Base-by-base conservation (phyloP, 2,329 filamentous ascomycete genomes). In the Ophiostoma novo-ulmi region DNA sequence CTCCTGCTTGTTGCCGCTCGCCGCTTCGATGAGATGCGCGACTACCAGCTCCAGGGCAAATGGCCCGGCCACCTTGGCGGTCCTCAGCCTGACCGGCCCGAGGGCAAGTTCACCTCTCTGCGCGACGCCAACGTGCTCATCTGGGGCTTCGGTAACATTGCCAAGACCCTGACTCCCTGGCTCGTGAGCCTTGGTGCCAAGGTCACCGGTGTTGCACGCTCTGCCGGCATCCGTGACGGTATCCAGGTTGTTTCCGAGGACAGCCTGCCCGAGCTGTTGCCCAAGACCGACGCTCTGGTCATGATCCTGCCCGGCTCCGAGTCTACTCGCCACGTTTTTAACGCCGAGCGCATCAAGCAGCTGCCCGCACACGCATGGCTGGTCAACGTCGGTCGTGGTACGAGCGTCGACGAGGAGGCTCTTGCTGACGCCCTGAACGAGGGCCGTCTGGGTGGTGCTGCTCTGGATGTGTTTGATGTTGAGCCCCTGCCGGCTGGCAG, bases 201-300 rank as follows among this genome's bases (percentile, higher is more conserved):
- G 0, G 88, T 91, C 20, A 80, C 77, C 48, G 88, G 88, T 69
- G 77, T 90, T 1, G 88, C 88, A 14, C 81, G 88, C 14, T 77
- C 76, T 10, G 75, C 82, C 0, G 88, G 88, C 10, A 85, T 90
- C 17, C 81, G 88, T 66, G 80, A 82, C 73, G 82, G 82, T 2
- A 76, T 82, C 48, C 78, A 82, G 75, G 79, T 84, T 31, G 78
- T 78, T 61, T 72, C 75, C 31, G 81, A 84, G 74, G 78, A 81
- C 71, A 76, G 76, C 38, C 75, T 84, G 67, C 71, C 77, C 2
- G 75, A 79, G 48, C 71, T 82, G 14, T 77, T 84, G 39, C 76
- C 79, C 8, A 74, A 79, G 74, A 83, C 82, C 0, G 82, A 84
- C 75, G 82, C 80, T 0, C 77, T 84, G 61, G 80, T 84, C 69